Conservation (phyloP, 1,284 basidiomycete species). For the Coriolopsis trogii region DNA sequence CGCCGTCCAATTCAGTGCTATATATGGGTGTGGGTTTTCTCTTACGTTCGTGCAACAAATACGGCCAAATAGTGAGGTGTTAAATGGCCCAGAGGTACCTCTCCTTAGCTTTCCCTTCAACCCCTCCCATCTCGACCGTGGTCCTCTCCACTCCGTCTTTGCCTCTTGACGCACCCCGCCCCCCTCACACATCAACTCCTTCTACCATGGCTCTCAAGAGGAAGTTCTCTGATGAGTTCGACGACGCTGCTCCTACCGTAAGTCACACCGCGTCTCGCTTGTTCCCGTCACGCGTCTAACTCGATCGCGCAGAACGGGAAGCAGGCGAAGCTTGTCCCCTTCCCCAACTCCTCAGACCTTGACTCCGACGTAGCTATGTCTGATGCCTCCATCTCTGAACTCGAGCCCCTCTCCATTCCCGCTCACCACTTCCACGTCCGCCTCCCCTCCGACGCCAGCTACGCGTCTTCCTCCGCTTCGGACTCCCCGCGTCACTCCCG, state of each 20-base stretch:
- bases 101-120: conserved; percentile 26
- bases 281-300: conserved; percentile 28
- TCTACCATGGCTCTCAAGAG: conserved; percentile 67
- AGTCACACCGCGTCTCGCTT: conserved; percentile 31
- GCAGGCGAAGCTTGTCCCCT: conserved; percentile 72
- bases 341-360: conserved; percentile 55
- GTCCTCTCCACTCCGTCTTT: conserved; percentile 4
- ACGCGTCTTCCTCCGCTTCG: conserved; percentile 50
- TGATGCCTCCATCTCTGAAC: conserved; percentile 53
- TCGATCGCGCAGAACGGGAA: conserved; percentile 51
- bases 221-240: conserved; percentile 65
- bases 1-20: conserved; percentile 26
- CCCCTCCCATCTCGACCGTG: conserved; percentile 21
- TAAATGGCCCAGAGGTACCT: conserved; percentile 27
- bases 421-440: conserved; percentile 62
- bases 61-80: conserved; percentile 29
- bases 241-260: conserved; percentile 47
- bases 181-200: conserved; percentile 10
- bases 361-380: conserved; percentile 73
- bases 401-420: conserved; percentile 54
- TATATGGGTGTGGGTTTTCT: conserved; percentile 20
- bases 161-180: conserved; percentile 3
- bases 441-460: conserved; percentile 66
- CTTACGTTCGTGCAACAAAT: conserved; percentile 27
- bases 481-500: conserved; percentile 44